Evolutionary conservation across 345 rosid genomes (phyloP).

Genomic region (Pistacia atlantica): DNA sequence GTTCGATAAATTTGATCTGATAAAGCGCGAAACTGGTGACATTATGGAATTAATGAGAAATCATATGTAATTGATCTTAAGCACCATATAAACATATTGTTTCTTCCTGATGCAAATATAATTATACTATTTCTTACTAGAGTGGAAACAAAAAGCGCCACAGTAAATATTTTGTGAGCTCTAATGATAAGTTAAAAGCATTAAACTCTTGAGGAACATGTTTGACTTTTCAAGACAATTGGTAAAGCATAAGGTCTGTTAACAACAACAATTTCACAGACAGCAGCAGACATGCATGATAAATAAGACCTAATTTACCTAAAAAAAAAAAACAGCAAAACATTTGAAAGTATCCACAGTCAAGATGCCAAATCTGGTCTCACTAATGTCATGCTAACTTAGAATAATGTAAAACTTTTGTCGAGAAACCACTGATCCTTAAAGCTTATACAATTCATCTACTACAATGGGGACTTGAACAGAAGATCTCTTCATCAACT

Average conservation of each 20-base stretch:
- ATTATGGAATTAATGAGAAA: slow-evolving; percentile 27
- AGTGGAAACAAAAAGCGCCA: neutral
- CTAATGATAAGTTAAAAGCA: neutral
- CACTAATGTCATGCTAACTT: slow-evolving; percentile 3
- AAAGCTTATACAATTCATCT: neutral
- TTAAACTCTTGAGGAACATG: neutral
- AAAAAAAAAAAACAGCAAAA: neutral
- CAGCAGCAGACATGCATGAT: neutral
- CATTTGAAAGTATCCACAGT: neutral
- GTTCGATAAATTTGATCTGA: slow-evolving; percentile 49
- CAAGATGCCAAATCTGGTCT: neutral
- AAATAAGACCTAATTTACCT: neutral
- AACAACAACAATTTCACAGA: neutral
- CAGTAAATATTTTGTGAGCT: neutral
- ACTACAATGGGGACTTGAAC: no score
- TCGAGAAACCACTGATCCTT: neutral
- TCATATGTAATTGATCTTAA: neutral
- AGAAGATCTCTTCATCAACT: neutral
- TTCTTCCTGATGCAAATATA: neutral
- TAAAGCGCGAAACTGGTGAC: slow-evolving; percentile 46
- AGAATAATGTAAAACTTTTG: neutral
- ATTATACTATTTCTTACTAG: no score
- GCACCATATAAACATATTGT: neutral
- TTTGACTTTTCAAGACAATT: neutral
- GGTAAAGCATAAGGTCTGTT: neutral